Conservation (phyloP, 1,284 basidiomycete genomes). For the Leccinum pallidistipes region DNA sequence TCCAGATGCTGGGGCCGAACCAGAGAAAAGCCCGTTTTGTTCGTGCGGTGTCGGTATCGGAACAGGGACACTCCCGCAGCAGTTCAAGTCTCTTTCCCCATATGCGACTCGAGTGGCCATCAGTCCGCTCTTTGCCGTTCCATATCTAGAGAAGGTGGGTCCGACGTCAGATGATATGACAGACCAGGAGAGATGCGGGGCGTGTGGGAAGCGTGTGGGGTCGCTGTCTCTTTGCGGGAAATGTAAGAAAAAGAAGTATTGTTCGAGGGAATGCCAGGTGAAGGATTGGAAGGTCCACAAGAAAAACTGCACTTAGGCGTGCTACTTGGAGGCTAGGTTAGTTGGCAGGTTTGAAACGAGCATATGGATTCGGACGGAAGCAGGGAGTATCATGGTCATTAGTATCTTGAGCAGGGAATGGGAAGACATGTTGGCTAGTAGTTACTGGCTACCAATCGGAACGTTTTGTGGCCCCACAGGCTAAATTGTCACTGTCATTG, state of each 20-base stretch:
- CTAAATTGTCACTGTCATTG: too few relatives aligned
- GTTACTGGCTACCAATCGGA: too few relatives aligned
- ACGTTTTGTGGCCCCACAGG: too few relatives aligned
- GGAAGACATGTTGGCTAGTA: too few relatives aligned
- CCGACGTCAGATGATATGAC: background rate
- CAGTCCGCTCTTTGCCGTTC: conserved; percentile 48
- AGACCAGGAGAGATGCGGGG: conserved; percentile 18
- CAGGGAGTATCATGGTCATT: background rate
- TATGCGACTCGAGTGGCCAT: conserved; percentile 48
- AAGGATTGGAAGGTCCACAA: conserved; percentile 47
- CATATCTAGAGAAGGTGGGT: conserved; percentile 41
- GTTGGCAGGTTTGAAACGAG: background rate
- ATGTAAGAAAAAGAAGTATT: conserved; percentile 43
- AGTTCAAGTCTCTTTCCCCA: conserved; percentile 35
- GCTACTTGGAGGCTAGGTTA: background rate
- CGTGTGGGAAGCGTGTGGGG: conserved; percentile 32
- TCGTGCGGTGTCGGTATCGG: conserved; percentile 48
- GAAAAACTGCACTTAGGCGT: conserved; percentile 16
- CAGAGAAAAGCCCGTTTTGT: conserved; percentile 37
- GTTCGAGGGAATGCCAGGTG: conserved; percentile 45
- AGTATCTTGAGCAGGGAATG: too few relatives aligned
- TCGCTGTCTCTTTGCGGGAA: conserved; percentile 31
- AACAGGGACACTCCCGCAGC: conserved; percentile 30
- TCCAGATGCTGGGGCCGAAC: conserved; percentile 24
- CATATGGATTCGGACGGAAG: background rate